Evolutionary conservation across 805 yeast species (phyloP), one percentile per base, ranked within the genome.

Genomic region (Scheffersomyces spartinae): DNA sequence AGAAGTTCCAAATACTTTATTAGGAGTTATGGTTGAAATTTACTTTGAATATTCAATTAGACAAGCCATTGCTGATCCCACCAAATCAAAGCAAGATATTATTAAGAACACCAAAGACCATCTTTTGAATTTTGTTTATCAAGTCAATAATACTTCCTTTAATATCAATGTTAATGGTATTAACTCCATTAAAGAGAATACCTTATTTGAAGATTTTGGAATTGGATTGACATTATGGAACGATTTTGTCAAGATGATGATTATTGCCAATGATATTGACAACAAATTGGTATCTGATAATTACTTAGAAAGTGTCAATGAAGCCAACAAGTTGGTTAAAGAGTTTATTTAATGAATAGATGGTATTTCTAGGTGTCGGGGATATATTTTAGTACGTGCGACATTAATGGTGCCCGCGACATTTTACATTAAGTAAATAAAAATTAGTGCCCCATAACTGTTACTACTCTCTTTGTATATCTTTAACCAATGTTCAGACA

Each of bases 11-110:
- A 76, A 64, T 40, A 72, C 83, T 1, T 54, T 79, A 9, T 45
- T 74, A 39, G 88, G 81, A 6, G 61, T 78, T 7, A 56, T 76
- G 3, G 54, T 67, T 5, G 73, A 72, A 39, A 52, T 68, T 11
- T 71, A 65, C 36, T 61, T 72, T 21, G 73, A 68, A 29, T 53
- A 40, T 25, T 49, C 61, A 16, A 40, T 47, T 16, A 54, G 47
- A 28, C 47, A 43, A 31, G 26, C 39, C 13, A 45, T 46, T 26
- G 26, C 42, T 8, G 45, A 45, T 5, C 28, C 25, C 13, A 35
- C 33, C 11, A 29, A 33, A 21, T n/a, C 42, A 7, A 42, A 42
- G 24, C 47, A 47, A 15, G 55, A 49, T 14, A 39, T 49, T 12
- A 38, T 45, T 10, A 39, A 41, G 12, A 31, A 29, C 15, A 42